Base-by-base conservation (phyloP, 1,139 yeast genomes). In the Pichia sp. region DNA sequence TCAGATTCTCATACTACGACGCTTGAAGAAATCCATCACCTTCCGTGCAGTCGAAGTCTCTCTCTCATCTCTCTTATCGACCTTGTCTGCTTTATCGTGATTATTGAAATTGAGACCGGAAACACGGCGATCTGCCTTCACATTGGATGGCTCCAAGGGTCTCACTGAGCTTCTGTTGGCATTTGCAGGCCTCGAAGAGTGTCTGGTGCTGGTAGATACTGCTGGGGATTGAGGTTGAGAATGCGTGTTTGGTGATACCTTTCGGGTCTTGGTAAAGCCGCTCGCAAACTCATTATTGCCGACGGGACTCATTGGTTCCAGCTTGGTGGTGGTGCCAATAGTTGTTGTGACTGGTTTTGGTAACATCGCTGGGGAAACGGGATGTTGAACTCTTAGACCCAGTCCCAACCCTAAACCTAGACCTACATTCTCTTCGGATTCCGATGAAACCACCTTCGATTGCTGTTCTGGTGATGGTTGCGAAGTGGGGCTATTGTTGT, bases 1-100 rank as follows among this genome's bases (percentile, higher is more conserved):
- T 41, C 40, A 56, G 21, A 56, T 56, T 43, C 62, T 52, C 39
- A 74, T 73, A 56, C 88, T 81, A 61, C 86, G 74, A 58, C 91
- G 72, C 56, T 80, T 81, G 63, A 82, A 81, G 55, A 82, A 82
- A 56, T 82, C 88, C 74, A 82, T 76, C 19, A 82, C 88, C 50
- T 77, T 78, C 51, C 77, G 74, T 12, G 88, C 85, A 3, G 88
- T 81, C 37, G 87, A 77, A 23, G 77, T 27, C 7, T 22, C 12
- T 28, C 20, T 23, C 23, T 17, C 13, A 7, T 28, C 76, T 48
- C 75, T 81, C 46, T 69, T 72, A 21, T 48, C 53, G 18, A 37
- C 17, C 9, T 33, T 38, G 15, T 31, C 37, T 41, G 21, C 14
- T 15, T 42, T 39, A 10, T 31, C 48, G 15, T 14, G 16, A 33